These are phyloP conservation scores for Colletotrichum theobromicola DNA, from an alignment of 2,329 filamentous ascomycete species.

Conservation along the genomic window DNA sequence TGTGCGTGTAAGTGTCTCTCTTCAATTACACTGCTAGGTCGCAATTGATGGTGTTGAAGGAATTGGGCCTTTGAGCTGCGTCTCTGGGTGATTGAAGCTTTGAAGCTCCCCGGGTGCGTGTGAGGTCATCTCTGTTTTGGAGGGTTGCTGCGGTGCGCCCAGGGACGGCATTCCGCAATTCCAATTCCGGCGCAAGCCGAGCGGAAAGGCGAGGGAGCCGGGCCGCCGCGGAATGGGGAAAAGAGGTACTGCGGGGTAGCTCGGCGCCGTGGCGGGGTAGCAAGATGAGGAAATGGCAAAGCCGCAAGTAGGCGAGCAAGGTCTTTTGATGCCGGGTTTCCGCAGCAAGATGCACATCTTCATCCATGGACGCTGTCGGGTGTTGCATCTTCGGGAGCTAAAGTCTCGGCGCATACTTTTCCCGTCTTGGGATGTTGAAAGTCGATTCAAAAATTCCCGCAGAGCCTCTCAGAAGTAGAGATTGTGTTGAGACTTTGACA, in stretches of 20 bases:
- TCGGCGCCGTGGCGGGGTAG: slow-evolving; percentile 8
- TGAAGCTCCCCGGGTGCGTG: not conserved
- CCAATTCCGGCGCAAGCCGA: slow-evolving; percentile 25
- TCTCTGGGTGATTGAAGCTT: not conserved
- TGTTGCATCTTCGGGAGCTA: not conserved
- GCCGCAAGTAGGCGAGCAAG: slow-evolving; percentile 6
- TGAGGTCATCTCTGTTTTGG: slow-evolving; percentile 11
- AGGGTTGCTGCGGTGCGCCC: not conserved
- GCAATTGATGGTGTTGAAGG: not conserved
- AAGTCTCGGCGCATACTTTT: not conserved
- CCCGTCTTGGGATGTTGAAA: not conserved
- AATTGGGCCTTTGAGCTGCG: not conserved
- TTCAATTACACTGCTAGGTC: not conserved
- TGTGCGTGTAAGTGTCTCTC: not conserved
- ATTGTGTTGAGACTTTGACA: slow-evolving; percentile 14
- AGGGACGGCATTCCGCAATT: slow-evolving; percentile 12
- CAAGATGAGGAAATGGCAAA: not conserved
- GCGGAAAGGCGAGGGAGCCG: slow-evolving; percentile 14
- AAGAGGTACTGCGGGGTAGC: slow-evolving; percentile 11
- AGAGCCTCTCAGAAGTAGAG: slow-evolving; percentile 11
- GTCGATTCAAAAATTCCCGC: not conserved
- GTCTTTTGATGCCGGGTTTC: not conserved
- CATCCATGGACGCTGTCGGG: not conserved
- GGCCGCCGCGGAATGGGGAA: slow-evolving; percentile 12
- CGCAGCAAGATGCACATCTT: not conserved